Base-by-base conservation (phyloP, 202 grass and related monocot species). In the Elaeis oleifera region DNA sequence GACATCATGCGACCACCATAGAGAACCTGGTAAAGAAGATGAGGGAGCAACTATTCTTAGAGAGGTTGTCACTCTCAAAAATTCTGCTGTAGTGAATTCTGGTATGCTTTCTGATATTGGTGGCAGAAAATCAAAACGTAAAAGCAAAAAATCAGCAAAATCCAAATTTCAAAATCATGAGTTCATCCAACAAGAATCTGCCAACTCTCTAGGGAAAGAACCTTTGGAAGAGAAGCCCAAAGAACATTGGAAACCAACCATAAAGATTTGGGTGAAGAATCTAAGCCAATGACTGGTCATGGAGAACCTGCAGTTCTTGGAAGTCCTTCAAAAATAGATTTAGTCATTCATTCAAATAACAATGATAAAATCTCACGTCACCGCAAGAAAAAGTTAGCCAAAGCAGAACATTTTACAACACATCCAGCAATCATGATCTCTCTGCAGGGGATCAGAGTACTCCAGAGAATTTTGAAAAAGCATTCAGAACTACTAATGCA, bases 121-220 rank as follows among this genome's bases (percentile, higher is more conserved):
- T 36, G 73, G 52, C 74, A 59, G 31, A 69, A 68, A 48, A 58
- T 74, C 36, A 51, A 18, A 23, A 17, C 75, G 81, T 13, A 60
- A 27, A 58, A 78, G 20, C 61, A 83, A 80, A 61, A 86, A 50
- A 72, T 64, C 69, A 69, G 64, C 15, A 6, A 80, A 77, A 27
- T 26, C 53, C 59, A 70, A 71, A 78, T 36, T 75, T 90, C 69
- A 53, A 51, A 74, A 18, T 64, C 50, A 23, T 58, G 69, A 80
- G 70, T 24, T 58, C 44, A 32, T 49, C 16, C 36, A 59, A 51
- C 68, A 74, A 44, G 59, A 63, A 22, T 39, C 54, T 23, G 28
- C 50, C 28, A 1, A 63, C 26, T n/a, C 50, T 44, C 19, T 44
- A 50, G 70, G 20, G 26, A 25, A n/a, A 52, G 23, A 29, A 50